A percentile compares a stretch with the other conserved stretches of the same genome.
These are phyloP conservation scores for Cardiospermum halicacabum DNA, from an alignment of 345 rosid genomes.

Conservation along the genomic window DNA sequence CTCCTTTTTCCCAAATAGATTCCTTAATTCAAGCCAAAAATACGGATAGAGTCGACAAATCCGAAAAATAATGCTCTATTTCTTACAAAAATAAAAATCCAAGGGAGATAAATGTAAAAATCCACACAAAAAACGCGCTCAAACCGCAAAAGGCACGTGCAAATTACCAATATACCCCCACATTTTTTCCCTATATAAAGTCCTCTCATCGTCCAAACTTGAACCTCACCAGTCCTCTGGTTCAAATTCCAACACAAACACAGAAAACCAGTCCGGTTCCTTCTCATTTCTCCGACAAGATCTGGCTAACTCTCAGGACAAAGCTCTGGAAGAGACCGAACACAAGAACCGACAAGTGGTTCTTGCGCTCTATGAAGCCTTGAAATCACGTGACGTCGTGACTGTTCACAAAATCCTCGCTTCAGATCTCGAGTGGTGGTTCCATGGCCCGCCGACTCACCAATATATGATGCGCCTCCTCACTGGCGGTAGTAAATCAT, in stretches of 20 bases:
- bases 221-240: constrained; percentile 16
- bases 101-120: not conserved
- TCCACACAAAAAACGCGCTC: not conserved
- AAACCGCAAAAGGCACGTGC: not conserved
- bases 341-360: constrained; percentile 70
- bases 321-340: constrained; percentile 55
- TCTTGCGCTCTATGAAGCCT: constrained; percentile 81
- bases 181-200: constrained; percentile 15
- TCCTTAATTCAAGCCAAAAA: no score
- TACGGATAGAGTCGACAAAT: no score
- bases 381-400: constrained; percentile 66
- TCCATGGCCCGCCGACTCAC: constrained; percentile 96
- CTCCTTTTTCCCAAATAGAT: no score
- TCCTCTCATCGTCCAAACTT: not conserved
- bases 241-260: not conserved
- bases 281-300: constrained; percentile 23
- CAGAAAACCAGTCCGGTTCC: no score
- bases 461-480: constrained; percentile 97
- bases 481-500: constrained; percentile 49
- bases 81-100: not conserved
- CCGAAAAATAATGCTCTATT: no score
- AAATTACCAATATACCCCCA: not conserved
- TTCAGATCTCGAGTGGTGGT: constrained; percentile 97
- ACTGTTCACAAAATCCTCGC: constrained; percentile 72
- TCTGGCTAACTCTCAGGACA: constrained; percentile 63